Evolutionary conservation across 2,329 filamentous ascomycete species (phyloP).

Genomic region (Phaeoacremonium minimum): DNA sequence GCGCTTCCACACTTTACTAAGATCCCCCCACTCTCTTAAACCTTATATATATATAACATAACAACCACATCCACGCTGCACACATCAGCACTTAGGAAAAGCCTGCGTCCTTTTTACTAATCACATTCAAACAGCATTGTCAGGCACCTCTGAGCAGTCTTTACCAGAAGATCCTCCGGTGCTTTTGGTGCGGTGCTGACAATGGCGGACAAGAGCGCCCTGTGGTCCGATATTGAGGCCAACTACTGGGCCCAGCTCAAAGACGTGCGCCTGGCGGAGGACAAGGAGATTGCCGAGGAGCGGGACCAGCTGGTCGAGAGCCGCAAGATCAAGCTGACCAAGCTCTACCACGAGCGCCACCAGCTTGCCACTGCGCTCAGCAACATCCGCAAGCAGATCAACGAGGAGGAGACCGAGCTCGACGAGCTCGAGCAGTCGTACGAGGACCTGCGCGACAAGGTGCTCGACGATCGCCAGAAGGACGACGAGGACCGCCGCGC

Average conservation of each 20-base stretch:
- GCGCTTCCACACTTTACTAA: no score
- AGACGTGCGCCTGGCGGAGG: conserved; percentile 14
- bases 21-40: no score
- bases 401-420: conserved; percentile 11
- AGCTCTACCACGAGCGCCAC: conserved; percentile 30
- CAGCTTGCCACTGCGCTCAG: conserved; percentile 30
- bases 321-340: conserved; percentile 23
- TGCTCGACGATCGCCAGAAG: conserved; percentile 7
- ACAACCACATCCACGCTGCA: no score
- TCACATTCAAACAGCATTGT: no score
- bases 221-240: conserved; percentile 28
- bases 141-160: no score
- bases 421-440: conserved; percentile 7
- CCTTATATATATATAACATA: no score
- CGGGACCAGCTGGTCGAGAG: conserved; percentile 21
- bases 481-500: conserved; percentile 7
- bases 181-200: no score
- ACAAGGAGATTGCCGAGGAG: conserved; percentile 24
- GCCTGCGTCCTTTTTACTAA: no score
- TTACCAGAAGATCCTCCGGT: no score
- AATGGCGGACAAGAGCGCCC: conserved; percentile 6
- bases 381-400: conserved; percentile 17
- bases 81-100: no score
- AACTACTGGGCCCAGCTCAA: conserved; percentile 20
- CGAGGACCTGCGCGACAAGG: conserved; percentile 6